phyloP scores from a whole-genome alignment of 768 basidiomycete species.

The Cubamyces sp. region DNA sequence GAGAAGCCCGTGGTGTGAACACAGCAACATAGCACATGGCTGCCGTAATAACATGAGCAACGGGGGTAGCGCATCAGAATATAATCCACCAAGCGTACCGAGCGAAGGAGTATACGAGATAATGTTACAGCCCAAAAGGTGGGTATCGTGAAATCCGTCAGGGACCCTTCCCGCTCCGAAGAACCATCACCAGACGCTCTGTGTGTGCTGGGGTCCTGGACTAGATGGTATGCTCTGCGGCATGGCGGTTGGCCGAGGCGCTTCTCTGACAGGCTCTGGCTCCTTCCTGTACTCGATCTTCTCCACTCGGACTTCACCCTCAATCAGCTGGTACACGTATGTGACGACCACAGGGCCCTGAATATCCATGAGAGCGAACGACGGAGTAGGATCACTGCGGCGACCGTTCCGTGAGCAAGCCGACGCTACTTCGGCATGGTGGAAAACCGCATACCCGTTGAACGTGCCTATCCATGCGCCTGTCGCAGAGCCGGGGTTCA shows the following conservation, averaged over 20 bases:
- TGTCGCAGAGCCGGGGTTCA: conserved; percentile 94
- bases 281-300: conserved; percentile 86
- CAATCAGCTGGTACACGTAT: conserved; percentile 94
- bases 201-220: conserved; percentile 34
- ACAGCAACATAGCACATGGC: neutral
- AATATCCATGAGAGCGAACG: conserved; percentile 97
- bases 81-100: neutral
- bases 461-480: conserved; percentile 89
- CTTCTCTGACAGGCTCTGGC: conserved; percentile 43
- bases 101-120: neutral
- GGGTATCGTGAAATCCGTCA: conserved; percentile 3
- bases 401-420: neutral
- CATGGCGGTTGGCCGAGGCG: conserved; percentile 47
- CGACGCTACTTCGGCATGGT: neutral
- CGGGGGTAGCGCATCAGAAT: neutral
- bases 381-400: conserved; percentile 81
- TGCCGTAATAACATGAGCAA: neutral
- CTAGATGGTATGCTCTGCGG: conserved; percentile 58
- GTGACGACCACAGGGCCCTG: conserved; percentile 97
- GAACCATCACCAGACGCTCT: conserved; percentile 39
- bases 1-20: neutral
- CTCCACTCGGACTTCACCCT: conserved; percentile 91
- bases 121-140: conserved; percentile 13
- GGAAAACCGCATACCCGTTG: conserved; percentile 54
- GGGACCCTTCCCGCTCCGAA: neutral